Conservation (phyloP, 768 basidiomycete genomes). For the Pleurotus eryngii region DNA sequence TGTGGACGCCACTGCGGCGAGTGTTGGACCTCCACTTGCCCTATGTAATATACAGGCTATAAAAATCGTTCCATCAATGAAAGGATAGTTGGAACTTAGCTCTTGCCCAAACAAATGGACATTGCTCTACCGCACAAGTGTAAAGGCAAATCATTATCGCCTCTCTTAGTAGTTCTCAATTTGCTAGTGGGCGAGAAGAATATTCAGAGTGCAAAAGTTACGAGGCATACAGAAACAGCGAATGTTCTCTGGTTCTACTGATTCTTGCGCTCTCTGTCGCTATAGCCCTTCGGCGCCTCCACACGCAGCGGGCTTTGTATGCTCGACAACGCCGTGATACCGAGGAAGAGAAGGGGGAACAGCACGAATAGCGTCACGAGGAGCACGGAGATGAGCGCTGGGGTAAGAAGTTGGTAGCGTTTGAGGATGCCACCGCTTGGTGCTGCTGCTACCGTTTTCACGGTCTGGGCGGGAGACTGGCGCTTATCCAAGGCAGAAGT, state of each 20-base stretch:
- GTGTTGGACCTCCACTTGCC: too few relatives aligned
- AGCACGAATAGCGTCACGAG: conserved; percentile 65
- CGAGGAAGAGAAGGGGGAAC: conserved; percentile 61
- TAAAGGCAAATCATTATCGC: too few relatives aligned
- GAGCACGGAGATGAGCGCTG: conserved; percentile 64
- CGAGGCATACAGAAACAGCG: too few relatives aligned
- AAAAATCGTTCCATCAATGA: too few relatives aligned
- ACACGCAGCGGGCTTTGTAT: conserved; percentile 68
- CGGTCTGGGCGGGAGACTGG: conserved; percentile 22
- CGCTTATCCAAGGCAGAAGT: conserved; percentile 38
- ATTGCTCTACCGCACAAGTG: too few relatives aligned
- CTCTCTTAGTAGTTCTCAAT: too few relatives aligned
- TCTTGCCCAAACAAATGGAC: too few relatives aligned
- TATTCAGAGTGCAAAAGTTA: too few relatives aligned
- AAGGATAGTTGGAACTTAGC: too few relatives aligned
- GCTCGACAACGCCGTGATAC: conserved; percentile 64
- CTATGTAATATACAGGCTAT: too few relatives aligned
- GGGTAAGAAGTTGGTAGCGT: conserved; percentile 75
- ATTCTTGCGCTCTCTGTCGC: conserved; percentile 70
- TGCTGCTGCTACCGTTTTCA: conserved; percentile 27
- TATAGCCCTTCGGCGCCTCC: conserved; percentile 64
- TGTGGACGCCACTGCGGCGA: too few relatives aligned
- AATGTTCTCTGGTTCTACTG: conserved; percentile 40
- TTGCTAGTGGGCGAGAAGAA: too few relatives aligned
- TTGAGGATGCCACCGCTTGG: conserved; percentile 60